Conservation (phyloP, 257 asterid species). For the Coffea eugenioides region DNA sequence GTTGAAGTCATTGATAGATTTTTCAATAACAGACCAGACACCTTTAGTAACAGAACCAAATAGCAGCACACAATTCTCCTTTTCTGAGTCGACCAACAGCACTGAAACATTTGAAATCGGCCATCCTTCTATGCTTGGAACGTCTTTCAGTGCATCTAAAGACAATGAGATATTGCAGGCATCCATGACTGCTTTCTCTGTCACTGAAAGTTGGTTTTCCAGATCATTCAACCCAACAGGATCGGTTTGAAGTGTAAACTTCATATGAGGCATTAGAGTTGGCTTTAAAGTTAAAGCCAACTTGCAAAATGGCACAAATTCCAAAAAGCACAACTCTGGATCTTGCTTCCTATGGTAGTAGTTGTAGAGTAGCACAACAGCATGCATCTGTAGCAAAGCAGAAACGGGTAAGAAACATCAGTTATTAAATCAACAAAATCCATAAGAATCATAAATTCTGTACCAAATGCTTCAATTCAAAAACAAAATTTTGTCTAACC, state of each 20-base stretch:
- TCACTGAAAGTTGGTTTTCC: conserved; percentile 42
- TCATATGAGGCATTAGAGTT: conserved; percentile 44
- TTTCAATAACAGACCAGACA: conserved; percentile 64
- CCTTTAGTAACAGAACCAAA: conserved; percentile 49
- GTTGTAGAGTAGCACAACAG: conserved; percentile 82
- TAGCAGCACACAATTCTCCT: conserved; percentile 47
- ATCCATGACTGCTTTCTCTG: conserved; percentile 55
- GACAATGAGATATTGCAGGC: conserved; percentile 56
- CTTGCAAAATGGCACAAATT: conserved; percentile 45
- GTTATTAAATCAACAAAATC: background rate
- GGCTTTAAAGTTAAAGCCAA: conserved; percentile 45
- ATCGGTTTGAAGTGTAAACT: conserved; percentile 14
- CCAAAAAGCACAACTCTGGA: conserved; percentile 34
- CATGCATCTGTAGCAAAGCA: conserved; percentile 54
- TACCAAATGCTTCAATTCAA: background rate
- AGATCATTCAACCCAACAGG: conserved; percentile 14
- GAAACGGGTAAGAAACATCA: background rate
- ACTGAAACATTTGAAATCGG: conserved; percentile 56
- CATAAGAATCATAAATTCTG: background rate
- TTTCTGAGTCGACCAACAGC: conserved; percentile 47
- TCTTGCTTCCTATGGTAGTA: conserved; percentile 66
- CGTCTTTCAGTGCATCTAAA: conserved; percentile 43
- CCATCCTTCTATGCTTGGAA: conserved; percentile 38
- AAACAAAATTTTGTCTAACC: too few species aligned
- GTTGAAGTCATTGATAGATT: conserved; percentile 24